These are phyloP conservation scores for Mycena vulgaris DNA, from an alignment of 768 basidiomycete genomes.

Conservation along the genomic window DNA sequence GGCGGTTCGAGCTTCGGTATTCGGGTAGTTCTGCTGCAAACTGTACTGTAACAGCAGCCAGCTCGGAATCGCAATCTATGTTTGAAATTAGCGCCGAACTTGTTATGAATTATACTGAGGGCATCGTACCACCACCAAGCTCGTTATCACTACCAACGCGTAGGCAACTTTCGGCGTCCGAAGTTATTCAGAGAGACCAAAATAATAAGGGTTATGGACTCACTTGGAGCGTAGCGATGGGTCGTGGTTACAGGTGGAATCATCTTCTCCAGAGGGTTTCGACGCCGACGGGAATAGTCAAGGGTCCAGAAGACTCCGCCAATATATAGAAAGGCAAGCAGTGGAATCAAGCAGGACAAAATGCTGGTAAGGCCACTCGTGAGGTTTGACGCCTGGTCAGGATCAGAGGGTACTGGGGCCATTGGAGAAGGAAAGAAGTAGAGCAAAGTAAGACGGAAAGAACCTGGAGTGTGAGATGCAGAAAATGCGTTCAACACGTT, in stretches of 20 bases:
- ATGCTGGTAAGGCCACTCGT: slow-evolving; percentile 55
- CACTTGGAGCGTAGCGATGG: slow-evolving; percentile 70
- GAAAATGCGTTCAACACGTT: slow-evolving; percentile 18
- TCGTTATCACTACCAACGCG: slow-evolving; percentile 63
- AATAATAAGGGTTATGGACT: slow-evolving; percentile 36
- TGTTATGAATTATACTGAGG: not conserved
- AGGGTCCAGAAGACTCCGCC: slow-evolving; percentile 66
- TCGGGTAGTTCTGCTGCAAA: slow-evolving; percentile 67
- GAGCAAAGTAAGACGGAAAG: not conserved
- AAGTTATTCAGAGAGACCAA: slow-evolving; percentile 14
- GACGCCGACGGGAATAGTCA: slow-evolving; percentile 61
- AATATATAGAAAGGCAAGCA: slow-evolving; percentile 63
- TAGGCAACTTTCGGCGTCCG: slow-evolving; percentile 60
- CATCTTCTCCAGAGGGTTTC: slow-evolving; percentile 65
- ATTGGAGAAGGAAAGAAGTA: slow-evolving; percentile 17
- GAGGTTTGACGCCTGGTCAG: slow-evolving; percentile 41
- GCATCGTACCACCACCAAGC: slow-evolving; percentile 61
- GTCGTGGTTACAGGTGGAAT: slow-evolving; percentile 59
- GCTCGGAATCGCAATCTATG: slow-evolving; percentile 66
- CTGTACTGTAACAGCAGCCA: slow-evolving; percentile 74
- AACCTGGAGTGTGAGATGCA: not conserved
- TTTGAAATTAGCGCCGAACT: not conserved
- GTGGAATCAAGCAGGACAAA: slow-evolving; percentile 52
- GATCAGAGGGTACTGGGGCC: slow-evolving; percentile 22
- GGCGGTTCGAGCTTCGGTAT: slow-evolving; percentile 58